Evolutionary conservation across 148 eudicot genomes (phyloP).

Genomic region (Rhododendron ovatum): DNA sequence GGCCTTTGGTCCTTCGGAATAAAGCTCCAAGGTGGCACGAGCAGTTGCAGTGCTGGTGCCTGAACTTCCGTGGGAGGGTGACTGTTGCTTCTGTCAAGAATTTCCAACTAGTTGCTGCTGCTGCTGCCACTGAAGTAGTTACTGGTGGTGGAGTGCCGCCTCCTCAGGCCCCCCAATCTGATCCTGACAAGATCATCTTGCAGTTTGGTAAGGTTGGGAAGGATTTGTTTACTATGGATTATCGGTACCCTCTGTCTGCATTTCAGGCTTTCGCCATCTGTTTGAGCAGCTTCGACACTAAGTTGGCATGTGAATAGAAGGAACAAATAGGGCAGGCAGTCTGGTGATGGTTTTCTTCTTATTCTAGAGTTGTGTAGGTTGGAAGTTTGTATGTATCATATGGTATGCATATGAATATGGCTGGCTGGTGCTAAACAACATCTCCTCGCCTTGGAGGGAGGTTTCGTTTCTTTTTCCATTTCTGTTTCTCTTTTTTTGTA

Average conservation of each 20-base stretch:
- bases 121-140: conserved; percentile 31
- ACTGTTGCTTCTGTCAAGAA: conserved; percentile 61
- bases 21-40: conserved; percentile 60
- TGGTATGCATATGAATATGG: not conserved
- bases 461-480: not conserved
- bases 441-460: not conserved
- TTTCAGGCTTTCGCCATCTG: conserved; percentile 61
- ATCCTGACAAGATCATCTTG: conserved; percentile 47
- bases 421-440: not conserved
- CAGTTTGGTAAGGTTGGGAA: conserved; percentile 62
- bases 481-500: not conserved
- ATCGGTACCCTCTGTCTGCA: conserved; percentile 53
- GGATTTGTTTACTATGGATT: conserved; percentile 63
- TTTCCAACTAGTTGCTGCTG: conserved; percentile 53
- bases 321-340: conserved; percentile 9
- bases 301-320: conserved; percentile 57
- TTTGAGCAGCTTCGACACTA: conserved; percentile 60
- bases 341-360: not conserved
- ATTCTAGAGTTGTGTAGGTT: not conserved
- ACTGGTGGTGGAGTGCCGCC: conserved; percentile 26
- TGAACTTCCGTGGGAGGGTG: conserved; percentile 54
- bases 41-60: conserved; percentile 62
- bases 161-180: conserved; percentile 29
- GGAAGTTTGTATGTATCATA: not conserved
- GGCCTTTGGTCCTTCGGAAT: conserved; percentile 41